A percentile compares a stretch with the other conserved stretches of the same genome.
These are phyloP conservation scores for Penicillium samsonianum DNA, from an alignment of 495 filamentous ascomycete genomes.

Conservation along the genomic window DNA sequence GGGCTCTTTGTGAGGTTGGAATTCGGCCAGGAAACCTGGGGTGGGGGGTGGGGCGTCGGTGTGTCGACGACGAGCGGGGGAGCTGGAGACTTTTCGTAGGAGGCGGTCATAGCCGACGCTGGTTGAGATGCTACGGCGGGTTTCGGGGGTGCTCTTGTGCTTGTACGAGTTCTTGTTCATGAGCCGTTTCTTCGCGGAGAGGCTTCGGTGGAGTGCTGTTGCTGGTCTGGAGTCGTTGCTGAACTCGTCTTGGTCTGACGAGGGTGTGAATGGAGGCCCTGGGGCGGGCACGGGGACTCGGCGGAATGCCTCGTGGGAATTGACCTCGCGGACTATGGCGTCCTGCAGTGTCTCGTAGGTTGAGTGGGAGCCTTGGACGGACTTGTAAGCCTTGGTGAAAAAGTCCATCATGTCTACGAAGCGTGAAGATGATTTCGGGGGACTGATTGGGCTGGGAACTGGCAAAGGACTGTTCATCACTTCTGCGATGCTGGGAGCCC, in stretches of 20 bases:
- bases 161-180: constrained; percentile 39
- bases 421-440: constrained; percentile 25
- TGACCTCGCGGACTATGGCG: constrained; percentile 50
- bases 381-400: constrained; percentile 43
- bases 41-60: constrained; percentile 45
- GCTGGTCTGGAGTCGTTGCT: constrained; percentile 8
- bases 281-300: constrained; percentile 38
- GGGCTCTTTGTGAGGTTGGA: constrained; percentile 13
- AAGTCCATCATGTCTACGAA: constrained; percentile 49
- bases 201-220: constrained; percentile 22
- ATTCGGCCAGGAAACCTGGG: constrained; percentile 34
- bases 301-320: constrained; percentile 50
- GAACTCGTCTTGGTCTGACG: constrained; percentile 29
- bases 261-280: constrained; percentile 43
- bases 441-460: constrained; percentile 22
- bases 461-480: constrained; percentile 48
- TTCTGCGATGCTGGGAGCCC: constrained; percentile 46
- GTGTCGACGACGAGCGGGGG: constrained; percentile 38
- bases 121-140: constrained; percentile 39
- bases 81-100: constrained; percentile 23
- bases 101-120: constrained; percentile 27
- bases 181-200: constrained; percentile 24
- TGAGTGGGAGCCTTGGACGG: constrained; percentile 36
- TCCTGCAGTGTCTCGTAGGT: constrained; percentile 50
- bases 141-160: constrained; percentile 34